Base-by-base conservation (phyloP, 768 basidiomycete genomes). In the Tulasnella sp. region DNA sequence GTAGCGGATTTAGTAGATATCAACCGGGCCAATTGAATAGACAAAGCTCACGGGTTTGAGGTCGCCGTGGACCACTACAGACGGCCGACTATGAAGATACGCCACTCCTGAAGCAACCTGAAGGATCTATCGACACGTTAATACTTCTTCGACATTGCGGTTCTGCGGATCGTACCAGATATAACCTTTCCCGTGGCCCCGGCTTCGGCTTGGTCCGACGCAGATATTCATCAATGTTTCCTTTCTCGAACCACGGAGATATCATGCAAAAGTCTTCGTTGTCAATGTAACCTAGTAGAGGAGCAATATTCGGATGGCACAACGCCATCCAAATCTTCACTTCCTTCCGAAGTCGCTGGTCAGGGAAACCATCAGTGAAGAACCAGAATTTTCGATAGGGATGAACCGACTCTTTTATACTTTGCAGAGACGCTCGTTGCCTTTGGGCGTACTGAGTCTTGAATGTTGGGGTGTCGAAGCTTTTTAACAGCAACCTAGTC, bases 401-500 rank as follows among this genome's bases (percentile, higher is more conserved):
- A n/a, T n/a, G n/a, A n/a, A 40, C 42, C 16, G 1, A 76, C 75
- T 36, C 24, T 76, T 16, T 18, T 16, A 14, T 12, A 27, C 18
- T 31, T 21, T 38, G 39, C n/a, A 5, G 44, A 1, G n/a, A 24
- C n/a, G 1, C n/a, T 6, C 12, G 42, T 39, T 36, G 36, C 24
- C 3, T 9, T 5, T 3, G 72, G 72, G 34, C 44, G 34, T 7
- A 16, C 4, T 3, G 10, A 24, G 24, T 62, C 58, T 27, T 62
- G 2, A 10, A 76, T 46, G 21, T 14, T 27, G 75, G 52, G 21
- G 36, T 3, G n/a, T 2, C 75, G 42, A 18, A 76, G 44, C 7
- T 9, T 38, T 76, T 76, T 76, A 6, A 76, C n/a, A 14, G 75
- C 75, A 21, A 76, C 75, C 75, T 76, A 19, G 40, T 40, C n/a